A percentile compares a stretch with the other conserved stretches of the same genome.
phyloP scores from a whole-genome alignment of 2,329 filamentous ascomycete species.

The Ophiosphaerella korrae region DNA sequence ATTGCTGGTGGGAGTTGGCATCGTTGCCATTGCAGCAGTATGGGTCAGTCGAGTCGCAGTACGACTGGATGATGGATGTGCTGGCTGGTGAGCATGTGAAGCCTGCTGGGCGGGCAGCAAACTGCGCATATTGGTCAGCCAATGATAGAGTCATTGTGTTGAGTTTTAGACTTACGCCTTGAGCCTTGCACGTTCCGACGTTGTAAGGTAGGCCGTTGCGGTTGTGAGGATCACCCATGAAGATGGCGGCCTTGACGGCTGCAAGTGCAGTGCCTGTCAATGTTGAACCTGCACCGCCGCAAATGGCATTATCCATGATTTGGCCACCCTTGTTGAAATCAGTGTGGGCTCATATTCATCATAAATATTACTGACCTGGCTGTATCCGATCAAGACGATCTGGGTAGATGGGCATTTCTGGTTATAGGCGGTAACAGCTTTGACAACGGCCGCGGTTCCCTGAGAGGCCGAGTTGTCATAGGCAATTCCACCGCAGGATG shows the following conservation, averaged over 20 bases:
- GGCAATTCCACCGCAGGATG: constrained; percentile 61
- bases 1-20: constrained; percentile 64
- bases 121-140: constrained; percentile 50
- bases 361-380: constrained; percentile 53
- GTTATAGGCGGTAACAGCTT: constrained; percentile 64
- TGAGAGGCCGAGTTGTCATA: constrained; percentile 65
- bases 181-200: constrained; percentile 64
- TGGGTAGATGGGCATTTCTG: constrained; percentile 61
- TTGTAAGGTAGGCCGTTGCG: constrained; percentile 62
- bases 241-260: constrained; percentile 67
- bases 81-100: constrained; percentile 61
- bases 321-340: constrained; percentile 58
- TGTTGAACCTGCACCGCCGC: constrained; percentile 58
- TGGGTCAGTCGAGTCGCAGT: constrained; percentile 68
- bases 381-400: constrained; percentile 67
- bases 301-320: constrained; percentile 67
- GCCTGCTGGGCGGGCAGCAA: constrained; percentile 63
- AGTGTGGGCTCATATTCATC: background rate
- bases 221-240: constrained; percentile 68
- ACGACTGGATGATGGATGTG: constrained; percentile 64
- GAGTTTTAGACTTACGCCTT: constrained; percentile 57
- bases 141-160: background rate
- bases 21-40: constrained; percentile 71
- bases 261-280: constrained; percentile 57
- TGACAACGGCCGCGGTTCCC: constrained; percentile 64